Evolutionary conservation across 345 rosid genomes (phyloP).

Genomic region (Eucalyptus guilfoylei): DNA sequence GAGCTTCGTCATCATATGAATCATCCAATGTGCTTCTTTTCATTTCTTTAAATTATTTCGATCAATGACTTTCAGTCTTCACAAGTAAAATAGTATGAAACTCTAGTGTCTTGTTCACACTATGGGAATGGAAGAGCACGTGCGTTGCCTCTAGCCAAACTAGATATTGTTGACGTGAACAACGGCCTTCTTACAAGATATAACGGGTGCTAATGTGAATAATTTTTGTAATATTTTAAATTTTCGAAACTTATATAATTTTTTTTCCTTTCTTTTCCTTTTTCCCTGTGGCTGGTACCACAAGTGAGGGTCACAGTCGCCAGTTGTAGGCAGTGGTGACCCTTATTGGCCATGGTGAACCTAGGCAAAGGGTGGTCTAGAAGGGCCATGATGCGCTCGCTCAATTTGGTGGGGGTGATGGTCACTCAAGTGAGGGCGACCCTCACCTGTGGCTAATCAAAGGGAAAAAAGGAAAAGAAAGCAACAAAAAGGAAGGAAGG

Average conservation of each 20-base stretch:
- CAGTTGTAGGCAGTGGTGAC: fast-evolving
- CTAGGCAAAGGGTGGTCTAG: neutral
- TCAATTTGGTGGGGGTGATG: no score
- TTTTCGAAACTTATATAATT: fast-evolving
- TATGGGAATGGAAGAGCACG: neutral
- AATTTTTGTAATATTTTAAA: fast-evolving
- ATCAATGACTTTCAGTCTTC: neutral
- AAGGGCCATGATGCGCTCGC: neutral
- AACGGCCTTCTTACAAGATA: neutral
- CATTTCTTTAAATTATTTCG: neutral
- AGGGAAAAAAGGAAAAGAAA: no score
- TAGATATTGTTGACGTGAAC: no score
- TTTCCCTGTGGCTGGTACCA: neutral
- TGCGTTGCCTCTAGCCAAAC: neutral
- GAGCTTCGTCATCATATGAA: neutral
- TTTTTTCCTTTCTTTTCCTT: neutral
- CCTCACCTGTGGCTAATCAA: neutral
- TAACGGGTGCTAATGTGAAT: fast-evolving
- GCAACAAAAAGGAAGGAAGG: no score
- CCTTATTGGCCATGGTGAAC: neutral
- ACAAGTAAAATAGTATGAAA: neutral
- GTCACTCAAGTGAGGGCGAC: fast-evolving
- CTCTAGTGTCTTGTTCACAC: neutral
- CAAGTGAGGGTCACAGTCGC: neutral
- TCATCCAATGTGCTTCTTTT: neutral